These are phyloP conservation scores for Colletotrichum melonis DNA, from an alignment of 2,329 filamentous ascomycete species.

Conservation along the genomic window DNA sequence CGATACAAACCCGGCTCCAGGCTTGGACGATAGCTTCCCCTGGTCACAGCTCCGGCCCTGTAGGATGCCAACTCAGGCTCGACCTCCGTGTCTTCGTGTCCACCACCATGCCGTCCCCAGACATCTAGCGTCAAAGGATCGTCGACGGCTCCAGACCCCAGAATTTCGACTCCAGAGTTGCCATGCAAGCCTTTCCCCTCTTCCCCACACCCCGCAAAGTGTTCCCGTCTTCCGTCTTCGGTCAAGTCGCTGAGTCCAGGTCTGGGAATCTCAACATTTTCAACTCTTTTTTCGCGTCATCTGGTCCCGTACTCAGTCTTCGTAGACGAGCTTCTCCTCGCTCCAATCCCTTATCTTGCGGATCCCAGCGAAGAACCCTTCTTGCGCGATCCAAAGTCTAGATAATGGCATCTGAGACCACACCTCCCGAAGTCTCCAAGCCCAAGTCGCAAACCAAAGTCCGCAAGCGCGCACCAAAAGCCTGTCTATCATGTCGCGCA, in stretches of 20 bases:
- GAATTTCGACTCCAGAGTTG: slow-evolving; percentile 6
- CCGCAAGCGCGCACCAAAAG: slow-evolving; percentile 60
- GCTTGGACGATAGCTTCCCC: neutral
- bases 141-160: slow-evolving; percentile 30
- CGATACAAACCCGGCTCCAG: neutral
- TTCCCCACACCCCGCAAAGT: slow-evolving; percentile 41
- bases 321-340: slow-evolving; percentile 26
- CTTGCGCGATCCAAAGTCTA: neutral
- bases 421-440: slow-evolving; percentile 40
- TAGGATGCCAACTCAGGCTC: neutral
- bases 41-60: neutral
- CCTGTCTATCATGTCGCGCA: slow-evolving; percentile 62
- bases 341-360: neutral
- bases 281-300: slow-evolving; percentile 27
- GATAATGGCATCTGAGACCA: slow-evolving; percentile 34
- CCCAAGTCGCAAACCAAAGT: slow-evolving; percentile 49
- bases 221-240: slow-evolving; percentile 21
- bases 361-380: neutral
- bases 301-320: slow-evolving; percentile 15
- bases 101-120: slow-evolving; percentile 12
- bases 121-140: slow-evolving; percentile 25
- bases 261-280: slow-evolving; percentile 17
- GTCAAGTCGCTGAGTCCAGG: slow-evolving; percentile 14
- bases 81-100: slow-evolving; percentile 15
- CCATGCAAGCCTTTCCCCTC: slow-evolving; percentile 29